Evolutionary conservation across 2,329 filamentous ascomycete species (phyloP), one percentile per base, ranked within the genome.

Genomic region (Phialophora macrospora): DNA sequence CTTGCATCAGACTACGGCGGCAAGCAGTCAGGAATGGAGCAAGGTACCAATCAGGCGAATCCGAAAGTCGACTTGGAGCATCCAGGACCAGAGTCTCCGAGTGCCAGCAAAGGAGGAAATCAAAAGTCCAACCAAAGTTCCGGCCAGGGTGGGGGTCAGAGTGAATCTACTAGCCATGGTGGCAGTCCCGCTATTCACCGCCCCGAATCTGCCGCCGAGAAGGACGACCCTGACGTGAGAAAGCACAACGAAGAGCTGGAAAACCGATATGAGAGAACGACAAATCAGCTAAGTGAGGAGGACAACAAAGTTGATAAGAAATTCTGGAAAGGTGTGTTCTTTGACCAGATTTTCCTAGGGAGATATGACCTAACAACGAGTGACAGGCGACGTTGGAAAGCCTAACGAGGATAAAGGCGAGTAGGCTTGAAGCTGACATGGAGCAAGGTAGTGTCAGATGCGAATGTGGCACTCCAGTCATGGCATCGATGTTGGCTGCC

Each of bases 291-390:
- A n/a, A 51, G 61, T 30, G 71, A 72, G 51, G 46, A 69, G 12
- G 70, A 73, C 32, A 71, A 71, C 58, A 71, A 72, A 63, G 71
- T 72, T n/a, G 66, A 72, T 52, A 72, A 72, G 62, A 55, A 64
- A 5, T 72, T 71, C 52, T 72, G 71, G 71, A 51, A 60, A 54
- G 70, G 71, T 72, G 32, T 22, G 65, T 69, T 30, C 11, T 34
- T 28, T 17, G n/a, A 8, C 44, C 3, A 20, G 20, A 17, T 2
- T 17, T 28, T 28, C 11, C 3, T 28, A 14, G 12, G n/a, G 30
- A 57, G 41, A 24, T 24, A 14, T 56, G 26, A 52, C 7, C 58
- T 68, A 55, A 64, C 58, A 6, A 7, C 26, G 38, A 59, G 11
- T 60, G 12, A 12, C 14, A 71, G 69, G 69, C 41, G 68, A 72